Conservation (phyloP, 225 moss, liverwort and hornwort genomes). For the Polytrichum commune region DNA sequence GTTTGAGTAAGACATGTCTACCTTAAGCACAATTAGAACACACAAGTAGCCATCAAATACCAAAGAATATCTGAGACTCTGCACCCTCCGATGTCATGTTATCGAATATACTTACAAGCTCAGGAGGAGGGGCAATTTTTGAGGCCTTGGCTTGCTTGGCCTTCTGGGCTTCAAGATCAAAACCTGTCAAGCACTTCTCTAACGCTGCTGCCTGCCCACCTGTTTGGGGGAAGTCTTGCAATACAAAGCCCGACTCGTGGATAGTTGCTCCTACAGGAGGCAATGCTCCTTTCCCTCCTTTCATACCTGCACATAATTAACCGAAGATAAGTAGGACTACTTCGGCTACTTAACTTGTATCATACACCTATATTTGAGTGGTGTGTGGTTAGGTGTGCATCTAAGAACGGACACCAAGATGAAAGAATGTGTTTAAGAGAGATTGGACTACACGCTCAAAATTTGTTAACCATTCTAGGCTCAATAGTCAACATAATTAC, state of each 20-base stretch:
- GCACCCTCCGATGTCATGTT: neutral
- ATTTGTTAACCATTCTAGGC: too few species aligned
- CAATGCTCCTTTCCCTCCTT: conserved; percentile 12
- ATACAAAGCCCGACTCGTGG: conserved; percentile 50
- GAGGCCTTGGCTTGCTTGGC: conserved; percentile 46
- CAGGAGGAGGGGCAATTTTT: conserved; percentile 74
- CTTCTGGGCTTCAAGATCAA: conserved; percentile 56
- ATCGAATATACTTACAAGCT: conserved; percentile 31
- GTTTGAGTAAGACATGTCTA: too few species aligned
- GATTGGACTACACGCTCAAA: too few species aligned
- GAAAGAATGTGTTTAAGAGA: too few species aligned
- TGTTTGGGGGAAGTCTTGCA: conserved; percentile 87
- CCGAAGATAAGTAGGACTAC: too few species aligned
- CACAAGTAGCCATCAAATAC: too few species aligned
- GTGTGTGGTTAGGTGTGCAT: too few species aligned
- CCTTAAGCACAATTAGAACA: too few species aligned
- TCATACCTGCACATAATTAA: neutral
- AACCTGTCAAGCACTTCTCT: conserved; percentile 68
- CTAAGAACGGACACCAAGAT: too few species aligned
- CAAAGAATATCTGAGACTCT: neutral
- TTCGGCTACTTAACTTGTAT: too few species aligned
- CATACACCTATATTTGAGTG: too few species aligned
- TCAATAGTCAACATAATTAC: too few species aligned
- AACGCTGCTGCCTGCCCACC: conserved; percentile 53
- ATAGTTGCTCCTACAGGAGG: neutral